Percentiles rank a stretch among this genome's conserved stretches.
These are phyloP conservation scores for Calophaca sinica DNA, from an alignment of 306 rosid species.

Conservation along the genomic window DNA sequence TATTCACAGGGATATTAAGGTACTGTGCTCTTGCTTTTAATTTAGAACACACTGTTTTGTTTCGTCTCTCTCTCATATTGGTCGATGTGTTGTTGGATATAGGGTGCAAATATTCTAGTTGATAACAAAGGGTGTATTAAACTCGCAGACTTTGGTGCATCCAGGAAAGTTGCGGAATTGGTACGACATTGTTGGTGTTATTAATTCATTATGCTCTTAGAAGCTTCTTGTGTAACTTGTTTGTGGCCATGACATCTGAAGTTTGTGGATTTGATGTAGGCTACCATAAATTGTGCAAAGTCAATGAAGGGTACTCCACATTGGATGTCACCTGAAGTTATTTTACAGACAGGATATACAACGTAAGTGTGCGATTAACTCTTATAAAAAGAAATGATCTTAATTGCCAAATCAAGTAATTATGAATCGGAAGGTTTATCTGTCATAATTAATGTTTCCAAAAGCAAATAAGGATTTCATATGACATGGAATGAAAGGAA, in stretches of 20 bases:
- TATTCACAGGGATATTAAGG: conserved; percentile 97
- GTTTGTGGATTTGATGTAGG: conserved; percentile 59
- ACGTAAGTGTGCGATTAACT: conserved; percentile 63
- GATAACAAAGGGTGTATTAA: conserved; percentile 96
- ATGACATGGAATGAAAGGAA: conserved; percentile 5
- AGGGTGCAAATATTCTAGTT: conserved; percentile 98
- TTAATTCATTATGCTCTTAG: conserved; percentile 34
- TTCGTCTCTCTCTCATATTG: conserved; percentile 5
- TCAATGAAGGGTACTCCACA: conserved; percentile 98
- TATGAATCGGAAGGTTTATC: conserved; percentile 24
- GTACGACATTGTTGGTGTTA: conserved; percentile 49
- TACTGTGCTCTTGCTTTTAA: conserved; percentile 37
- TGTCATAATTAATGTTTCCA: conserved; percentile 9
- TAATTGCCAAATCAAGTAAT: conserved; percentile 1
- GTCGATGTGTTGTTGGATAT: conserved; percentile 43
- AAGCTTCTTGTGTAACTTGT: conserved; percentile 38
- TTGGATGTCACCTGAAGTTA: conserved; percentile 99
- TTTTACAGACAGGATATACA: conserved; percentile 95
- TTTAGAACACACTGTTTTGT: conserved; percentile 9
- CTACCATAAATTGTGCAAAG: conserved; percentile 88
- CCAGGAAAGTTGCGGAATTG: conserved; percentile 96
- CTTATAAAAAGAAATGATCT: background rate
- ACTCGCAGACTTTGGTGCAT: conserved; percentile 98
- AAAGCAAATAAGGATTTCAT: conserved; percentile 3
- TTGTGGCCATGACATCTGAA: conserved; percentile 28